Conservation (phyloP, 106 monocot species). For the Allium cepa region DNA sequence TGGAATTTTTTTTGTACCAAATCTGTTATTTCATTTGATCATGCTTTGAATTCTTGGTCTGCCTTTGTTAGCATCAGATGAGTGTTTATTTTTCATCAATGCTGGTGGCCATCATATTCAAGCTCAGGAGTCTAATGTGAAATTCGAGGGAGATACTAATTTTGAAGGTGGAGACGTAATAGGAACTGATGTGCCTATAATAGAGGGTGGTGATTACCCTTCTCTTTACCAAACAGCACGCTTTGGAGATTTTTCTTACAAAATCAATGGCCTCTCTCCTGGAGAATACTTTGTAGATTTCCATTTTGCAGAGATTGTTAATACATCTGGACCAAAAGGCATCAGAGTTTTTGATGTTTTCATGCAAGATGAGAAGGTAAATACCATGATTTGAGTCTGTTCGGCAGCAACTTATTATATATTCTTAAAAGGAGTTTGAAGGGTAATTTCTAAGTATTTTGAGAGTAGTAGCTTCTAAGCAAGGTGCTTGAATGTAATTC, state of each 20-base stretch:
- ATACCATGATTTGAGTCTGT: not conserved
- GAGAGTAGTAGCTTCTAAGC: too few species aligned
- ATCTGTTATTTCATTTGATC: too few species aligned
- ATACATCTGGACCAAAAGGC: constrained; percentile 73
- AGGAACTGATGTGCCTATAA: constrained; percentile 34
- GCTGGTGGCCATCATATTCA: constrained; percentile 44
- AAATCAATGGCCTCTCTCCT: constrained; percentile 38
- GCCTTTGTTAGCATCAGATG: constrained; percentile 28
- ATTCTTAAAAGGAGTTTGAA: too few species aligned
- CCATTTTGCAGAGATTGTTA: constrained; percentile 80
- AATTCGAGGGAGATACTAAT: constrained; percentile 41
- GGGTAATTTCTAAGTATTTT: too few species aligned
- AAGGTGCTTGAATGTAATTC: too few species aligned
- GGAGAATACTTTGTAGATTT: constrained; percentile 70
- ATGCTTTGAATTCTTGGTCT: not conserved
- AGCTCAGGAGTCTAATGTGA: constrained; percentile 10
- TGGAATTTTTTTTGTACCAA: too few species aligned
- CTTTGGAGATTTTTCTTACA: constrained; percentile 68
- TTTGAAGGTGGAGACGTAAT: constrained; percentile 67
- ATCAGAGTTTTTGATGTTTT: constrained; percentile 75
- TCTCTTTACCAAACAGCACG: constrained; percentile 69
- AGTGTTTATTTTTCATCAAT: constrained; percentile 54
- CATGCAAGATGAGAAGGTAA: constrained; percentile 76
- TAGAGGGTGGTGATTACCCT: constrained; percentile 39
- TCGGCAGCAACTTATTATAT: too few species aligned